Evolutionary conservation across 805 yeast species (phyloP), one percentile per base, ranked within the genome.

Genomic region (Candida tallmaniae): DNA sequence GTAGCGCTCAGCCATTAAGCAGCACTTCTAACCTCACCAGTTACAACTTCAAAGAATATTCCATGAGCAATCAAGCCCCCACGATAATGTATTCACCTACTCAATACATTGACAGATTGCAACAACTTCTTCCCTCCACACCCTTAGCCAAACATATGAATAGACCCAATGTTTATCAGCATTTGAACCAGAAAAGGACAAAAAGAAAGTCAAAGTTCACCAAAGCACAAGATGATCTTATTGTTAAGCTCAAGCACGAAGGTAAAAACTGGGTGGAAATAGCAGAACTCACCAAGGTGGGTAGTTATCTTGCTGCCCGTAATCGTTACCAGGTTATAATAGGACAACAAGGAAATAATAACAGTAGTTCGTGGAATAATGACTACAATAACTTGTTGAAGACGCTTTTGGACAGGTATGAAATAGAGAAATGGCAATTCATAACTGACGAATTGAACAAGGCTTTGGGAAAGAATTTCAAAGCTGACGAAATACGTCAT

Each of bases 281-380:
- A 29, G 87, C 89, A 0, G 76, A 76, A 35, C 58, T 65, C 3
- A 73, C 85, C 2, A 69, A 73, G 4, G 81, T 82, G 19, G 83
- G 79, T 6, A 73, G 79, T 27, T 78, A 75, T 39, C 58, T 83
- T 25, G 86, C 90, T 0, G 90, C 89, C 0, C 60, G 90, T 38
- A 83, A 83, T 51, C 60, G 90, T 39, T 83, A 83, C 47, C 90
- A 83, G 55, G 90, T 83, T 4, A 67, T 83, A 31, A 81, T 83
- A 44, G 93, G 93, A 4, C 90, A 83, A 51, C 90, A 83, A 48
- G 90, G 90, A 3, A 63, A 63, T 41, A 82, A 83, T 22, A 83
- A 83, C 9, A 69, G 78, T 1, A 71, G 76, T 16, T 71, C 74
- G 20, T 81, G 87, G 81, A 75, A 73, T 7, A 46, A 62, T 1